Conservation (phyloP, 1,139 yeast genomes). For the Pichia inconspicua region DNA sequence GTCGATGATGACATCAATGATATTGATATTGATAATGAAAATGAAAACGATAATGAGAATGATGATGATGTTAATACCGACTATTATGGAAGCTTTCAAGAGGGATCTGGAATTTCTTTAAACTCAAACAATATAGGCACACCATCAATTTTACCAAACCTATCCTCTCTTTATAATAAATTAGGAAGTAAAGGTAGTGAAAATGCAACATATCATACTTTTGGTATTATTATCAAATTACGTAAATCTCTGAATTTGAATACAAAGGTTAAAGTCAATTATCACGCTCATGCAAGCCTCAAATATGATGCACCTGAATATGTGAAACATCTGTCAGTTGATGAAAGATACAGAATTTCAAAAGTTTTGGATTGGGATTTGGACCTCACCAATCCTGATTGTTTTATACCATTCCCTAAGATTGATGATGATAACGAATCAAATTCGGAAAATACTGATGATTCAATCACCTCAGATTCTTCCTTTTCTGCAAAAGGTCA, state of each 20-base stretch:
- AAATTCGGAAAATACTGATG: constrained; percentile 1
- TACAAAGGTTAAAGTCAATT: constrained; percentile 23
- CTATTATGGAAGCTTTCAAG: neutral
- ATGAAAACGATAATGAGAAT: constrained; percentile 6
- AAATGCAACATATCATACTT: constrained; percentile 26
- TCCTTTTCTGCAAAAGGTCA: neutral
- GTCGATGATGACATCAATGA: constrained; percentile 23
- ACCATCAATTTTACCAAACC: neutral
- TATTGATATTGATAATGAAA: constrained; percentile 15
- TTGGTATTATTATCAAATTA: constrained; percentile 25
- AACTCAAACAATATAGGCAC: neutral
- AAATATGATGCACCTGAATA: constrained; percentile 23
- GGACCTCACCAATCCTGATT: constrained; percentile 26
- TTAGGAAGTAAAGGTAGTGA: constrained; percentile 1
- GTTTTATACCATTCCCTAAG: constrained; percentile 26
- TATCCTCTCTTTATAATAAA: neutral
- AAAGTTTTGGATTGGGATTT: constrained; percentile 28
- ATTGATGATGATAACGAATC: constrained; percentile 6
- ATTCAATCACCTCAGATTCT: constrained; percentile 2
- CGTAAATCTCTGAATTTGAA: constrained; percentile 21
- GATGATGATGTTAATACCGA: constrained; percentile 2
- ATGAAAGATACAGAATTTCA: constrained; percentile 26
- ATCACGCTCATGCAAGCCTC: constrained; percentile 24
- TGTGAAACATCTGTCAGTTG: constrained; percentile 20
- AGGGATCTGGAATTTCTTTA: neutral